A percentile compares a stretch with the other conserved stretches of the same genome.
Evolutionary conservation across 2,329 filamentous ascomycete species (phyloP).

Genomic region (Colletotrichum sp.): DNA sequence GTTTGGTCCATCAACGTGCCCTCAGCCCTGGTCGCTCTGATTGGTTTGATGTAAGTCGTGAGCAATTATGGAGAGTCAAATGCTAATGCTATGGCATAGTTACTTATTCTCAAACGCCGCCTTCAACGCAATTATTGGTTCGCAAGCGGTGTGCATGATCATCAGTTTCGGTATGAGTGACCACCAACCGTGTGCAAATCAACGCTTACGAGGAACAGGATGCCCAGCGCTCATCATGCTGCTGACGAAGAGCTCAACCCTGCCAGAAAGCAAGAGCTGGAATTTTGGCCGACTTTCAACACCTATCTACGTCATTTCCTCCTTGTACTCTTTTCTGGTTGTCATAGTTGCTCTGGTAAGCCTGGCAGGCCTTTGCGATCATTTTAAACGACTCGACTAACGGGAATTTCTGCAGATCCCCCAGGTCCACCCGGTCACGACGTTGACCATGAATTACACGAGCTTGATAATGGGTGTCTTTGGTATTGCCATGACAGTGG

Average conservation of each 20-base stretch:
- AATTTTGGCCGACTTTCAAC: neutral
- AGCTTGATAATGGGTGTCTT: neutral
- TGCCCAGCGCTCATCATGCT: neutral
- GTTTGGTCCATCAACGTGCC: neutral
- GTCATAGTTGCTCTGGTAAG: neutral
- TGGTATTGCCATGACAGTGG: neutral
- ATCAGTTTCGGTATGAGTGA: neutral
- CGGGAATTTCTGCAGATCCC: fast-evolving
- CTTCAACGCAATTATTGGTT: neutral
- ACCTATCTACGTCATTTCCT: neutral
- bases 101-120: neutral
- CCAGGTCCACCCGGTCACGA: neutral
- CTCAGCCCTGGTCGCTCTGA: neutral
- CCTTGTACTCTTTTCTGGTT: neutral
- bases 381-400: neutral
- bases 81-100: neutral
- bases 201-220: neutral
- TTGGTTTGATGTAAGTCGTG: neutral
- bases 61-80: fast-evolving
- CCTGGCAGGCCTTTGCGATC: neutral
- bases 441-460: neutral
- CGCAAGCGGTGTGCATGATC: neutral
- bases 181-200: neutral
- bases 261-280: neutral
- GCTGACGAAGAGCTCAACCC: neutral